Conservation (phyloP, 495 filamentous ascomycete species). For the Aspergillus incahuasiensis region DNA sequence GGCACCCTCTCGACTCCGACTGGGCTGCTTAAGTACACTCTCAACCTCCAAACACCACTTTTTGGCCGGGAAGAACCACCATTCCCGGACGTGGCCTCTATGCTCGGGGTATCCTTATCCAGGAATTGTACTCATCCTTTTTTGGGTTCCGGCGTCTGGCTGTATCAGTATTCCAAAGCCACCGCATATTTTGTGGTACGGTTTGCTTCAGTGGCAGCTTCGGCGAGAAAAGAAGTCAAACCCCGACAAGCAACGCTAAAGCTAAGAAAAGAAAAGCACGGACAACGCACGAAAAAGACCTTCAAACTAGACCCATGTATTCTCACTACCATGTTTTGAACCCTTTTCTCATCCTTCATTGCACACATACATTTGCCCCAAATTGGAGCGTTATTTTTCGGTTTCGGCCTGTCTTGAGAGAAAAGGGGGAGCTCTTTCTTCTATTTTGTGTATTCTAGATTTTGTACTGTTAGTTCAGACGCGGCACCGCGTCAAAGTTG, state of each 20-base stretch:
- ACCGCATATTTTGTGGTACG: slow-evolving; percentile 13
- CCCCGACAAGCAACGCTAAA: background rate
- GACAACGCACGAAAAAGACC: slow-evolving; percentile 8
- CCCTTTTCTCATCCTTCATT: slow-evolving; percentile 10
- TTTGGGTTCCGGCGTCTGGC: slow-evolving; percentile 40
- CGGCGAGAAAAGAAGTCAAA: background rate
- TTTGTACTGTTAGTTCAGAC: slow-evolving; percentile 7
- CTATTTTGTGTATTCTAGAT: slow-evolving; percentile 3
- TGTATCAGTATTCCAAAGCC: slow-evolving; percentile 29
- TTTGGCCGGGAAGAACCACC: background rate
- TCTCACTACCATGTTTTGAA: slow-evolving; percentile 14
- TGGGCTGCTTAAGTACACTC: slow-evolving; percentile 43
- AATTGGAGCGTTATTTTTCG: background rate
- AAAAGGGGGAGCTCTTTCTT: background rate
- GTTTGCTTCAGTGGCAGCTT: slow-evolving; percentile 9
- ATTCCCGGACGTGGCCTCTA: background rate
- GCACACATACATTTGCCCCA: slow-evolving; percentile 8
- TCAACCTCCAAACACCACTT: background rate
- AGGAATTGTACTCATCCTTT: slow-evolving; percentile 37
- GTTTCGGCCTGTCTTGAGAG: background rate
- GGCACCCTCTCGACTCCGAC: slow-evolving; percentile 56
- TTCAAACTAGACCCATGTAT: slow-evolving; percentile 17
- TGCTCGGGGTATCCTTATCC: slow-evolving; percentile 2
- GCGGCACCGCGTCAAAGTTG: background rate
- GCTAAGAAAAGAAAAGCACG: slow-evolving; percentile 7